Base-by-base conservation (phyloP, 495 filamentous ascomycete genomes). In the Xylaria acuta region DNA sequence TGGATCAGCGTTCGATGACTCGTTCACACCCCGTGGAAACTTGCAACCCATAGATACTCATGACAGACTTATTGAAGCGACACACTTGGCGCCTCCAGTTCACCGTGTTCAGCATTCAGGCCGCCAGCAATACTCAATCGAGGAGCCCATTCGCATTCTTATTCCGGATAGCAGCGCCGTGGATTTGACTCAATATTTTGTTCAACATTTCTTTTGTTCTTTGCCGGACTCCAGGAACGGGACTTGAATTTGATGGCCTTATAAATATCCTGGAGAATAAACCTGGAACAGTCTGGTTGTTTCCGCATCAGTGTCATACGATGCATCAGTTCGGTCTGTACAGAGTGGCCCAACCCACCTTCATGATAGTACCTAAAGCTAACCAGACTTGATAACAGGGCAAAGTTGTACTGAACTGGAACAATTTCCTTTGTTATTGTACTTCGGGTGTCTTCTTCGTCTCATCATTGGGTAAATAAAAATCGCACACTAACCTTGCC, bases 401-500 rank as follows among this genome's bases (percentile, higher is more conserved):
- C 84, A 84, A 84, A 85, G 84, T 84, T 86, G 84, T 85, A 76
- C 80, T 82, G 82, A 76, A 71, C 74, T 79, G 72, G 64, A 73
- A 75, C 63, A 71, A 59, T 80, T 77, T 77, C 75, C 77, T 80
- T 81, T 72, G 71, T 77, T 76, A 70, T 75, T 76, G 71, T 45
- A 76, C 77, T 75, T 73, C 62, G 68, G 59, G 72, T 67, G 51
- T 78, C 67, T 75, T 77, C 51, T 77, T 79, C 67, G 78, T 77
- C 72, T 76, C 76, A 69, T 68, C 74, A 68, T 73, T 74, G 66
- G 78, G 74, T 80, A 82, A 79, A 80, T 78, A 64, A 65, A 75
- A 76, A 82, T 81, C 84, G 79, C 79, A 84, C 79, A 87, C 85
- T 87, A 84, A 87, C 84, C 80, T 77, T 64, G 77, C 78, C 81